phyloP scores from a whole-genome alignment of 1,139 yeast species.

The Arxiozyma heterogenica region DNA sequence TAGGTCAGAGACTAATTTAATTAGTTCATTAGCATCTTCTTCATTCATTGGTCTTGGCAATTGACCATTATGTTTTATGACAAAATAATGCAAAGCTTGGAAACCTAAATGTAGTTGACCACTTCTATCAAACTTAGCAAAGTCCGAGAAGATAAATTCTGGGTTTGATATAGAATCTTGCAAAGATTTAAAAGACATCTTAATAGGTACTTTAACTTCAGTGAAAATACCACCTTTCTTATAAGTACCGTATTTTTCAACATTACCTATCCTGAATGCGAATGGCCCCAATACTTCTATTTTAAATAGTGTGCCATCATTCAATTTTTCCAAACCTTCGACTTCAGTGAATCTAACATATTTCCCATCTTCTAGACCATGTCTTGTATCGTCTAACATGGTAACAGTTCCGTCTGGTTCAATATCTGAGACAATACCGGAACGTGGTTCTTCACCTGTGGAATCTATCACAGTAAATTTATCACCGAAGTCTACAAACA shows the following conservation, averaged over 20 bases:
- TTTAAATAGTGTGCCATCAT: slow-evolving; percentile 62
- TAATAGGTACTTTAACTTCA: slow-evolving; percentile 79
- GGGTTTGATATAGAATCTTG: slow-evolving; percentile 62
- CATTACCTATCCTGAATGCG: slow-evolving; percentile 64
- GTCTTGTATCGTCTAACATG: slow-evolving; percentile 84
- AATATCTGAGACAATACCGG: slow-evolving; percentile 82
- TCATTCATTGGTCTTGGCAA: slow-evolving; percentile 72
- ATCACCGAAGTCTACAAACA: slow-evolving; percentile 85
- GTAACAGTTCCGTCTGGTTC: slow-evolving; percentile 88
- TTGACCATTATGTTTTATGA: slow-evolving; percentile 47
- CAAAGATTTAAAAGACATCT: slow-evolving; percentile 54
- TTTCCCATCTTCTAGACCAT: slow-evolving; percentile 88
- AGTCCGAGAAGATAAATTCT: slow-evolving; percentile 73
- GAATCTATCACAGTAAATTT: slow-evolving; percentile 72
- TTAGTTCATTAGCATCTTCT: slow-evolving; percentile 63
- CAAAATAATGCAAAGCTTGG: slow-evolving; percentile 77
- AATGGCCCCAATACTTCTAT: slow-evolving; percentile 88
- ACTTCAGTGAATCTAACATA: slow-evolving; percentile 84
- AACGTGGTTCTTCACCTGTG: slow-evolving; percentile 84
- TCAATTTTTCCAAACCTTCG: slow-evolving; percentile 55
- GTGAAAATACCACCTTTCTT: slow-evolving; percentile 81
- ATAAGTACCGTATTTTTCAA: slow-evolving; percentile 52
- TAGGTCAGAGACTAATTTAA: slow-evolving; percentile 52
- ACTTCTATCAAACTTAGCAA: slow-evolving; percentile 89
- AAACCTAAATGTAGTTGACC: slow-evolving; percentile 84